Base-by-base conservation (phyloP, 2,329 filamentous ascomycete species). In the Teratosphaeria gauchensis region DNA sequence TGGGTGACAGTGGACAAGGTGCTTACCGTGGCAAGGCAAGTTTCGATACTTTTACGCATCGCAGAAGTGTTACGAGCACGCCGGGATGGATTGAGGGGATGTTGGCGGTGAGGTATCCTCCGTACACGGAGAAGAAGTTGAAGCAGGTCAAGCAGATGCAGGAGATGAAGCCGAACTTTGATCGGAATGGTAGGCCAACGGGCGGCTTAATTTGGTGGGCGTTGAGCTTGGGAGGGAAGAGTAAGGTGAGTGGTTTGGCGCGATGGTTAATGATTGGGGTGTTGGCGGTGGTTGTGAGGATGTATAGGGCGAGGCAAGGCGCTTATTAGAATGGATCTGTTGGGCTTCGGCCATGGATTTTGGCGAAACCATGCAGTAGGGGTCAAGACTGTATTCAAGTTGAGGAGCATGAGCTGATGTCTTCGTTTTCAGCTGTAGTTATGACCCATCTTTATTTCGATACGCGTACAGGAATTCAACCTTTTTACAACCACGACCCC, bases 1-100 rank as follows among this genome's bases (percentile, higher is more conserved):
- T 95, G 7, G 90, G 91, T 63, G 82, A 87, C 65, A 90, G 86
- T 52, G 90, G 90, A 57, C 81, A 82, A 61, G 90, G 90, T 61
- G 77, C 83, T 46, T 95, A 95, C 77, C 84, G 88, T 66, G 91
- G 91, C 61, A 84, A 85, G 68, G 80, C 87, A n/a, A 83, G 80
- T 1, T 89, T 89, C 73, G 85, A 89, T 65, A 76, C 76, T 64
- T 89, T 88, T 69, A 83, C 83, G 1, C 86, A 89, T 71, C 77
- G 80, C 19, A 78, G 84, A 42, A 76, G 78, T 55, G 74, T 89
- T 35, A 82, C 84, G 24, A 80, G 77, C 52, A 87, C 85, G 4
- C 87, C 87, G 0, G 67, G 72, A 16, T 90, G 87, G 87, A 79
- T 86, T 64, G 87, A 90, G 69, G 76, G 75, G 46, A 68, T 90